A percentile compares a stretch with the other conserved stretches of the same genome.
phyloP scores from a whole-genome alignment of 768 basidiomycete species.

The Rhizopogon roseolus region DNA sequence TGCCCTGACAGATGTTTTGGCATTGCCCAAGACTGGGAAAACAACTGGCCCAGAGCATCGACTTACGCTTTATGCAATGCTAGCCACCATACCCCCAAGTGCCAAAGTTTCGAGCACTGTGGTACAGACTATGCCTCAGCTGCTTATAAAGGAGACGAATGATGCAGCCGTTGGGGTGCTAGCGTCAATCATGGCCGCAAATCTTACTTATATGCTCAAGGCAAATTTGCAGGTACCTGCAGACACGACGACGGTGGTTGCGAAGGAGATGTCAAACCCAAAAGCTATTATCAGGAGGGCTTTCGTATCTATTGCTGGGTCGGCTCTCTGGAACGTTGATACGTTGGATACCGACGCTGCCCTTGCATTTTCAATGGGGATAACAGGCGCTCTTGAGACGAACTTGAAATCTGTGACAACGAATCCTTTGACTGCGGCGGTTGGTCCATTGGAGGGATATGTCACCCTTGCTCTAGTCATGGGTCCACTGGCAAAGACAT shows the following conservation, averaged over 20 bases:
- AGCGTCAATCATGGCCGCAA: constrained; percentile 47
- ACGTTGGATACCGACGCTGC: constrained; percentile 37
- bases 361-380: constrained; percentile 44
- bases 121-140: constrained; percentile 33
- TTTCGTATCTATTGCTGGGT: constrained; percentile 60
- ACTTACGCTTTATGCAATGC: constrained; percentile 74
- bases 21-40: constrained; percentile 79
- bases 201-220: constrained; percentile 53
- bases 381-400: constrained; percentile 62
- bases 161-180: constrained; percentile 59
- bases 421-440: constrained; percentile 54
- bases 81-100: constrained; percentile 48
- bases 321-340: constrained; percentile 47
- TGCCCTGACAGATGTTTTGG: constrained; percentile 61
- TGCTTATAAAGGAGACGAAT: constrained; percentile 73
- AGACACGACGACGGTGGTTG: constrained; percentile 44
- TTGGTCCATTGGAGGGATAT: constrained; percentile 82
- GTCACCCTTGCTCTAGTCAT: constrained; percentile 66
- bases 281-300: constrained; percentile 61
- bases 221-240: constrained; percentile 35
- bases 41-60: constrained; percentile 87
- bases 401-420: constrained; percentile 61
- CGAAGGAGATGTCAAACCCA: constrained; percentile 65
- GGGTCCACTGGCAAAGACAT: constrained; percentile 49
- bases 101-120: constrained; percentile 41